Evolutionary conservation across 208 protist genomes (phyloP).

Genomic region (Trypanosoma boissoni): DNA sequence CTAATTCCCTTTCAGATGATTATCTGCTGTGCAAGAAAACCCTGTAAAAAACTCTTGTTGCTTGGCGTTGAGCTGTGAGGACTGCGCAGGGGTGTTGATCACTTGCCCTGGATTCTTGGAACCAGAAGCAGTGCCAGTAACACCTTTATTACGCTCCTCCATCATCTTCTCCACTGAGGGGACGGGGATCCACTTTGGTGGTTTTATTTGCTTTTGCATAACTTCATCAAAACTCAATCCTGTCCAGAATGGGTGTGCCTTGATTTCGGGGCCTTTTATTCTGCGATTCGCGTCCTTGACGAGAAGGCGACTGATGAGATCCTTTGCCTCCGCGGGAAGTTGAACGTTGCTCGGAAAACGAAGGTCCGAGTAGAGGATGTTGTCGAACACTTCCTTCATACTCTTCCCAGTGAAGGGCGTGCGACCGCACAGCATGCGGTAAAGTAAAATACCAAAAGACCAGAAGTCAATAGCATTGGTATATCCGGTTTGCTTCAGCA

Average conservation of each 20-base stretch:
- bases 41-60: constrained; percentile 90
- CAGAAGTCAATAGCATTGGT: constrained; percentile 98
- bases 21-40: constrained; percentile 90
- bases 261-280: constrained; percentile 86
- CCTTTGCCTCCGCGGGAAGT: constrained; percentile 83
- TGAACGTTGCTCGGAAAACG: constrained; percentile 87
- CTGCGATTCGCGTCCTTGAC: constrained; percentile 85
- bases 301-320: constrained; percentile 89
- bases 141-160: constrained; percentile 29
- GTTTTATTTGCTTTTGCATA: constrained; percentile 75
- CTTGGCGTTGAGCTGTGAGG: constrained; percentile 69
- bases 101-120: constrained; percentile 69
- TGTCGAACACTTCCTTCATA: constrained; percentile 92
- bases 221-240: constrained; percentile 90
- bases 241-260: constrained; percentile 89
- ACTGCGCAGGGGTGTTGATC: constrained; percentile 84
- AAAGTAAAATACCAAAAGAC: constrained; percentile 97
- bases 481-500: constrained; percentile 93
- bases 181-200: constrained; percentile 83
- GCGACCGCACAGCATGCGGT: constrained; percentile 95
- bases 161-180: constrained; percentile 83
- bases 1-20: constrained; percentile 55
- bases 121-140: constrained; percentile 24
- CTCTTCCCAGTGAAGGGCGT: constrained; percentile 93
- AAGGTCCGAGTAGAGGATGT: constrained; percentile 91